A percentile compares a stretch with the other conserved stretches of the same genome.
Evolutionary conservation across 2,329 filamentous ascomycete genomes (phyloP).

Genomic region (Ophiostoma perfectum): DNA sequence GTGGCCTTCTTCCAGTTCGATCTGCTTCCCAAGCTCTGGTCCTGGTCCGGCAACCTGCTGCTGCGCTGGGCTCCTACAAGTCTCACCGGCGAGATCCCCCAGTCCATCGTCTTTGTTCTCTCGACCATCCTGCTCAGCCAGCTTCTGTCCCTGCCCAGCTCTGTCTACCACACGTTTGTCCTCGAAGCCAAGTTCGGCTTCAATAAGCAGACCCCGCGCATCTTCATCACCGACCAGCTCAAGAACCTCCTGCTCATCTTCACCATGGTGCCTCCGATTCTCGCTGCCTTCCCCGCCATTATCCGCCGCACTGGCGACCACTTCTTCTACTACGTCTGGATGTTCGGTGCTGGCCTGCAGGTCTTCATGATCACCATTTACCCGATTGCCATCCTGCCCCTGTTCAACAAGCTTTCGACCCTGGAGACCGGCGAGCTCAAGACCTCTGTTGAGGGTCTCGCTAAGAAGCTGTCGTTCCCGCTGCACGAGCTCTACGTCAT

Average conservation of each 20-base stretch:
- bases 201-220: slow-evolving; percentile 90
- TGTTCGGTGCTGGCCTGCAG: slow-evolving; percentile 84
- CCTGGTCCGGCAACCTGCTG: slow-evolving; percentile 68
- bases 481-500: slow-evolving; percentile 92
- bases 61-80: slow-evolving; percentile 66
- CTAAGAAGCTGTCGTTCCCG: slow-evolving; percentile 80
- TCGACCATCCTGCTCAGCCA: slow-evolving; percentile 79
- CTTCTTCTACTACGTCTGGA: slow-evolving; percentile 98
- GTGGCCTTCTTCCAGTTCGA: slow-evolving; percentile 85
- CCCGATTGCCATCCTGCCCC: slow-evolving; percentile 83
- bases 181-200: slow-evolving; percentile 96
- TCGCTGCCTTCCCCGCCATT: slow-evolving; percentile 88
- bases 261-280: slow-evolving; percentile 76
- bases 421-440: slow-evolving; percentile 84
- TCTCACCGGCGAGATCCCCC: slow-evolving; percentile 87
- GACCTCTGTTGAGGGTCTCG: slow-evolving; percentile 77
- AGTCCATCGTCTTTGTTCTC: slow-evolving; percentile 89
- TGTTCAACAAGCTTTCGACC: slow-evolving; percentile 98
- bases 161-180: slow-evolving; percentile 91
- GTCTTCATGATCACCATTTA: slow-evolving; percentile 95
- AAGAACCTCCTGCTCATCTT: slow-evolving; percentile 82
- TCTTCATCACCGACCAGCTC: slow-evolving; percentile 85
- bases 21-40: slow-evolving; percentile 86
- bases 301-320: slow-evolving; percentile 87
- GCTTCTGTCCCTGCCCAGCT: slow-evolving; percentile 69